Evolutionary conservation across 768 basidiomycete genomes (phyloP), one percentile per base, ranked within the genome.

Genomic region (Boletus pseudo-olivaceus): DNA sequence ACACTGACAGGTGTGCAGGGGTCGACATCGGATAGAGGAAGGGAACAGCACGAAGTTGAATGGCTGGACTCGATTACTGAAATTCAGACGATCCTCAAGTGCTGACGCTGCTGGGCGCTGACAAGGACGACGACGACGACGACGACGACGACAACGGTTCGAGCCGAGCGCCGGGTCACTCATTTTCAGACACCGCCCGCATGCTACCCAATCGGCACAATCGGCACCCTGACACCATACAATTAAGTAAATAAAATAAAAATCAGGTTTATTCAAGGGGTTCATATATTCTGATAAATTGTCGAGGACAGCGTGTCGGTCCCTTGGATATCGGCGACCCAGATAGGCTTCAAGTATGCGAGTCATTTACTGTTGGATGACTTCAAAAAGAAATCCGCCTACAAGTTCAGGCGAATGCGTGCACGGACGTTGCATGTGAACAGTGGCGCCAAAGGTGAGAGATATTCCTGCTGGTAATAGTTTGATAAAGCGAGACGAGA

Each of bases 141-240:
- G 30, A 34, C 45, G 23, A 47, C 32, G 14, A 49, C 32, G 39
- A 23, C 23, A 50, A 38, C 52, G 23, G 23, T 23, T 23, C 41
- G 37, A 53, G 51, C 47, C 52, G 49, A 30, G 19, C 42, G 51
- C 56, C 61, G 62, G 40, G 20, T 33, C 6, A 8, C 39, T 50
- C 38, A 26, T 53, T 72, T 70, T 70, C 71, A 72, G 53, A 70
- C 63, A 55, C 69, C 71, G 71, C 53, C 54, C 39, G 38, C 55
- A 58, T 39, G 10, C 4, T 40, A 14, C n/a, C 23, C 11, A 8
- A 35, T 52, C 56, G 61, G 60, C 59, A 57, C 7, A 23, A 11
- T 56, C 66, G 66, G 63, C 65, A 65, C 39, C 20, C 9, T 8
- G 27, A 5, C 41, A 15, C 15, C 8, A 37, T 3, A 39, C 9